A percentile compares a stretch with the other conserved stretches of the same genome.
Conservation (phyloP, 1,139 yeast species). For the Candida tropicalis region DNA sequence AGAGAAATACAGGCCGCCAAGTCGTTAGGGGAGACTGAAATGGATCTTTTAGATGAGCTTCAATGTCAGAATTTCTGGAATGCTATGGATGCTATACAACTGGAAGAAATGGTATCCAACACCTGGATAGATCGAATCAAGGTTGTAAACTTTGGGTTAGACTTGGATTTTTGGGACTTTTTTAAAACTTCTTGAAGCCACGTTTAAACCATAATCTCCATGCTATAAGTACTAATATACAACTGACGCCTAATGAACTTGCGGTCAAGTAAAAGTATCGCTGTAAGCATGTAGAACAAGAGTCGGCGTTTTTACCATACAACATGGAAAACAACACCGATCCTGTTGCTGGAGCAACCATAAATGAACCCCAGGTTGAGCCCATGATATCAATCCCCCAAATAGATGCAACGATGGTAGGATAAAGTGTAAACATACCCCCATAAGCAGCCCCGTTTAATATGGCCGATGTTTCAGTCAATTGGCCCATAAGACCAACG, state of each 20-base stretch:
- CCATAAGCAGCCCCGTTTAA: constrained; percentile 80
- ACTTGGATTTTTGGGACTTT: constrained; percentile 7
- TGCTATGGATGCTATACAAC: constrained; percentile 9
- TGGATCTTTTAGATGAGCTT: constrained; percentile 12
- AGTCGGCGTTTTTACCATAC: constrained; percentile 71
- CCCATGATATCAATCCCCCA: constrained; percentile 95
- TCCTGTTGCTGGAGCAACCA: constrained; percentile 91
- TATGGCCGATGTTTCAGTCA: constrained; percentile 31
- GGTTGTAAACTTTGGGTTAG: not conserved
- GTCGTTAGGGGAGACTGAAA: constrained; percentile 5
- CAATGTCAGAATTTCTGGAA: constrained; percentile 14
- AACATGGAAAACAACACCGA: constrained; percentile 68
- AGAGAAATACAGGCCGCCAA: not conserved
- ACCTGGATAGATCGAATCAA: constrained; percentile 10
- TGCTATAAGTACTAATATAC: constrained; percentile 28
- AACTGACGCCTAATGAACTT: constrained; percentile 33
- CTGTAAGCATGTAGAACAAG: constrained; percentile 10
- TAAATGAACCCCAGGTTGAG: constrained; percentile 89
- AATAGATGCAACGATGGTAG: constrained; percentile 75
- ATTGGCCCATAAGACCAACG: constrained; percentile 50
- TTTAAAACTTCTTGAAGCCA: constrained; percentile 20
- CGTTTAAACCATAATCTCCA: constrained; percentile 43
- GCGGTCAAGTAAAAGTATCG: constrained; percentile 39
- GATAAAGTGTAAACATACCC: constrained; percentile 79
- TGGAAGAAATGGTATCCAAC: constrained; percentile 11